These are phyloP conservation scores for Tulasnella sp. DNA, from an alignment of 768 basidiomycete genomes.

Conservation along the genomic window DNA sequence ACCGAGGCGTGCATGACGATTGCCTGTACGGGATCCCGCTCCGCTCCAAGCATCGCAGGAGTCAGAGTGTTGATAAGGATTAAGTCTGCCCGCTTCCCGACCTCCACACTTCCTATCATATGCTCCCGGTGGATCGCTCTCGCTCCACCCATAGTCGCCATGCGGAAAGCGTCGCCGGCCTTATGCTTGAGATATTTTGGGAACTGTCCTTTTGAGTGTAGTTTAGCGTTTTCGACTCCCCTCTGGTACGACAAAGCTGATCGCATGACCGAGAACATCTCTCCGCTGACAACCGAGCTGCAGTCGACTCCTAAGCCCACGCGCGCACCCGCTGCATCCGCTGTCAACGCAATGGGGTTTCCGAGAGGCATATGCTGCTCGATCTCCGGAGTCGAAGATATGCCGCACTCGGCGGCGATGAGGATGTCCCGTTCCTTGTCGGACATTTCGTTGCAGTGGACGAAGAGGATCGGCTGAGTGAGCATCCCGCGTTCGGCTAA, in stretches of 20 bases:
- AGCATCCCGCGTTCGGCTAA: conserved; percentile 2
- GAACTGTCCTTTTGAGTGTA: not conserved
- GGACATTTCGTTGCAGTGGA: not conserved
- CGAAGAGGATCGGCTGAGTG: conserved; percentile 1
- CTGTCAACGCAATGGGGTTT: not conserved
- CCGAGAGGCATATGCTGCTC: conserved; percentile 8
- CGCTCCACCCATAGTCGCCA: conserved; percentile 15
- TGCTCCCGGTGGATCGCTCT: conserved; percentile 10
- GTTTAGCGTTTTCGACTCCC: not conserved
- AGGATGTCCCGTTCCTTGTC: not conserved
- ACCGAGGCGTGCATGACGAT: conserved; percentile 11
- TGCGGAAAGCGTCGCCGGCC: conserved; percentile 9
- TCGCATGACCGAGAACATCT: conserved; percentile 13
- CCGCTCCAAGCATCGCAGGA: conserved; percentile 3
- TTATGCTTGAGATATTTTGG: conserved; percentile 2
- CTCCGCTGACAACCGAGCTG: conserved; percentile 1
- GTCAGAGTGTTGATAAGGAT: conserved; percentile 6
- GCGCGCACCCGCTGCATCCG: conserved; percentile 1
- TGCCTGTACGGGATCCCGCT: conserved; percentile 7
- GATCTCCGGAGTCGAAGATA: conserved; percentile 9
- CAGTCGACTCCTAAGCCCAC: conserved; percentile 10
- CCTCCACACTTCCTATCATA: conserved; percentile 13
- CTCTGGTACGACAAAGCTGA: conserved; percentile 1
- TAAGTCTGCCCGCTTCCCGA: conserved; percentile 14
- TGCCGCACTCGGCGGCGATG: not conserved